A percentile compares a stretch with the other conserved stretches of the same genome.
Conservation (phyloP, 768 basidiomycete species). For the Clavulina sp. region DNA sequence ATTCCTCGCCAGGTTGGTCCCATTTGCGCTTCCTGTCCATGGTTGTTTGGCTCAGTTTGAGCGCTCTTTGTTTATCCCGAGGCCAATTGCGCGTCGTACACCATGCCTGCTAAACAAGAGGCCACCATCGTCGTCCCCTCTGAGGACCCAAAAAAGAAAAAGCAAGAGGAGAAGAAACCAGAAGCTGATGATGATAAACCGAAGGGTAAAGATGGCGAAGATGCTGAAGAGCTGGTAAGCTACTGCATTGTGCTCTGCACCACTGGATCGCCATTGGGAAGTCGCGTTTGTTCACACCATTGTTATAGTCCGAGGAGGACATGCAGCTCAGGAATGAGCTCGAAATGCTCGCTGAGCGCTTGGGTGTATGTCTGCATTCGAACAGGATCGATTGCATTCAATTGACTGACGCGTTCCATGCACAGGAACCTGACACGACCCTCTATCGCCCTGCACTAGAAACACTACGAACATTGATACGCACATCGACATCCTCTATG, state of each 20-base stretch:
- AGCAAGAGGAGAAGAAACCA: conserved; percentile 24
- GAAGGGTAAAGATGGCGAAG: conserved; percentile 29
- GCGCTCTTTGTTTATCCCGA: too few relatives aligned
- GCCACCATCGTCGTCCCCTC: conserved; percentile 33
- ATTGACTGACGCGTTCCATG: not conserved
- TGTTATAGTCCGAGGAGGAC: conserved; percentile 79
- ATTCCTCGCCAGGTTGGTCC: conserved; percentile 48
- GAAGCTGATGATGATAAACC: conserved; percentile 38
- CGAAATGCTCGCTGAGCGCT: conserved; percentile 88
- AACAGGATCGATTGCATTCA: conserved; percentile 1
- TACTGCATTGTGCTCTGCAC: not conserved
- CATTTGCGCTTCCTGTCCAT: conserved; percentile 54
- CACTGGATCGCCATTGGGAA: not conserved
- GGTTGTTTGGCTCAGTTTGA: too few relatives aligned
- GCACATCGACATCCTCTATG: conserved; percentile 96
- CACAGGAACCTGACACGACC: conserved; percentile 69
- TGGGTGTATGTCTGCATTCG: conserved; percentile 44
- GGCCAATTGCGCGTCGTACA: not conserved
- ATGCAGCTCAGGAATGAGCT: conserved; percentile 81
- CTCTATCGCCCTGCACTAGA: conserved; percentile 85
- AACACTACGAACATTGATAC: conserved; percentile 79
- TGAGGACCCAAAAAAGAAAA: conserved; percentile 56
- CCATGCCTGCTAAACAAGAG: conserved; percentile 9
- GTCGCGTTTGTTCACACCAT: conserved; percentile 6
- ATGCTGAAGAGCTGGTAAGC: conserved; percentile 62